These are phyloP conservation scores for Calocera cornea DNA, from an alignment of 768 basidiomycete genomes.

Conservation along the genomic window DNA sequence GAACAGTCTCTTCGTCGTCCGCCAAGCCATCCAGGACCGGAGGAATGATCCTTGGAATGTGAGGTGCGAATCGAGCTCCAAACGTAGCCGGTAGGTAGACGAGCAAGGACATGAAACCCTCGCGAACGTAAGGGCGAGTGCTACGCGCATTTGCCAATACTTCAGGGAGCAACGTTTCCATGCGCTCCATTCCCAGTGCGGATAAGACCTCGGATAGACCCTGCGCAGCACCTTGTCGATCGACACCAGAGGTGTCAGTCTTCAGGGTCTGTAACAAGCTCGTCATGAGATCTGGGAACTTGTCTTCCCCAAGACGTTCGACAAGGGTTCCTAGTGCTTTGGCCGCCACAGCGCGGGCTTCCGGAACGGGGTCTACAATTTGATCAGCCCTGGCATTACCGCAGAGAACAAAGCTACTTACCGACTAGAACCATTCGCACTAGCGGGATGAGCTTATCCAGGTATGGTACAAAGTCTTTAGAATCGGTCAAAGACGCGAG, in stretches of 20 bases:
- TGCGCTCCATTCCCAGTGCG: slow-evolving; percentile 91
- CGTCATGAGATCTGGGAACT: slow-evolving; percentile 94
- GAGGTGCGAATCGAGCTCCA: slow-evolving; percentile 89
- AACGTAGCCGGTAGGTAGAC: slow-evolving; percentile 94
- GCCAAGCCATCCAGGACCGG: slow-evolving; percentile 86
- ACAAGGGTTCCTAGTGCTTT: slow-evolving; percentile 95
- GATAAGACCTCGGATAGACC: slow-evolving; percentile 90
- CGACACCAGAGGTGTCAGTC: slow-evolving; percentile 86
- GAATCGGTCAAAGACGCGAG: slow-evolving; percentile 78
- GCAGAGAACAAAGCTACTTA: not conserved
- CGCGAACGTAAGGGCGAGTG: slow-evolving; percentile 77
- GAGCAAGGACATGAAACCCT: slow-evolving; percentile 96
- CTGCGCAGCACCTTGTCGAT: slow-evolving; percentile 95
- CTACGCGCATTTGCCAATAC: slow-evolving; percentile 86
- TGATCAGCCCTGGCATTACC: not conserved
- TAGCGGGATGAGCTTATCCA: slow-evolving; percentile 75
- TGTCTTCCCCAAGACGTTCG: slow-evolving; percentile 82
- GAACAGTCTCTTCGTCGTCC: slow-evolving; percentile 86
- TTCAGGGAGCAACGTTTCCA: slow-evolving; percentile 87
- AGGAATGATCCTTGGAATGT: slow-evolving; percentile 83
- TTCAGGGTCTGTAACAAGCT: slow-evolving; percentile 75
- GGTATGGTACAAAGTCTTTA: slow-evolving; percentile 88
- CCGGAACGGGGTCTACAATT: slow-evolving; percentile 73
- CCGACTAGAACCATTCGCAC: slow-evolving; percentile 75
- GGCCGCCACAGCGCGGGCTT: slow-evolving; percentile 92